Base-by-base conservation (phyloP, 345 rosid genomes). In the Viola odorata region DNA sequence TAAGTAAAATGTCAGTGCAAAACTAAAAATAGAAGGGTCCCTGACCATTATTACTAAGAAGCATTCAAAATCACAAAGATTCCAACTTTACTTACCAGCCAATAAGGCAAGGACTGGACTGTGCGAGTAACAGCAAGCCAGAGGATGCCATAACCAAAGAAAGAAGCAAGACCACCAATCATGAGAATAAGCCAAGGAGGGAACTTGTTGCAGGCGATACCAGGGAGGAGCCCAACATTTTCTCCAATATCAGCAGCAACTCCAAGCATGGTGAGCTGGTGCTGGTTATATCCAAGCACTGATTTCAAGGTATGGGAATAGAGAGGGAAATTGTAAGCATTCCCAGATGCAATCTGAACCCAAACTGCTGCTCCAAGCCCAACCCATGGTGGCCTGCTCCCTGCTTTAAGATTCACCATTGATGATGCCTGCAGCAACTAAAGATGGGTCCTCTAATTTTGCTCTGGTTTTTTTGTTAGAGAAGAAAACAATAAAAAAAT, bases 221-320 rank as follows among this genome's bases (percentile, higher is more conserved):
- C 89, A n/a, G 94, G 86, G 45, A 84, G 66, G 17, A 86, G 61
- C 11, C 89, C 87, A 39, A 84, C 69, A 60, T 81, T 86, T 72
- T 84, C 94, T 4, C 94, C 94, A 45, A 84, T 62, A 76, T 86
- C 89, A 71, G 76, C 80, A 54, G 94, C 94, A 12, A 84, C 94
- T 7, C 94, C 89, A 16, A 84, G 80, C 79, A 86, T 69, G 37
- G 89, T 82, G 39, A 86, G 80, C 79, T 82, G 89, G 55, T 69
- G 85, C 58, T 86, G 94, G 69, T 63, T 86, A 63, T 78, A 80
- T 0, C 94, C 87, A 37, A 86, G 80, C 48, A 80, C 89, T 0
- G 89, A 84, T 70, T 84, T 86, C 71, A 86, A 66, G 9, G 94
- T 71, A 66, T 78, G 82, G n/a, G 94, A 84, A 60, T 80, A 84